Conservation (phyloP, 2,329 filamentous ascomycete species). For the Stagonosporopsis cucurbitacearum region DNA sequence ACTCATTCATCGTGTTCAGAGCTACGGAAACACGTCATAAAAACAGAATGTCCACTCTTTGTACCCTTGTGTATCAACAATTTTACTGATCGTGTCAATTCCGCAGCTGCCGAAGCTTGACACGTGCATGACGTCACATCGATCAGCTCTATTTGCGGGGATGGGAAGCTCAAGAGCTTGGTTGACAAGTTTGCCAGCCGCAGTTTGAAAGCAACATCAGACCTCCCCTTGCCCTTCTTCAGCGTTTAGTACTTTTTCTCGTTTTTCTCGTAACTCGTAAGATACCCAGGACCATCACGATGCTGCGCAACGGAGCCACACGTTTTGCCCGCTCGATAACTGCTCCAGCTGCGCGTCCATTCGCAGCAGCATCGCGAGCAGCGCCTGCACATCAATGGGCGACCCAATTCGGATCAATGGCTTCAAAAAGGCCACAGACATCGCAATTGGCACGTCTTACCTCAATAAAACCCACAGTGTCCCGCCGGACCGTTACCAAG, state of each 20-base stretch:
- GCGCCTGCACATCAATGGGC: conserved; percentile 43
- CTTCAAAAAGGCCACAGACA: conserved; percentile 43
- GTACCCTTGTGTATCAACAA: not conserved
- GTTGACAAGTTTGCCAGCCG: conserved; percentile 11
- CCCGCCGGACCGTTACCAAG: conserved; percentile 53
- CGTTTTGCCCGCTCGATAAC: conserved; percentile 50
- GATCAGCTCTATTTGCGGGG: conserved; percentile 8
- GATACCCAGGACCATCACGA: conserved; percentile 24
- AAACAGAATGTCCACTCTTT: no score
- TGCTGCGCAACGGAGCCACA: conserved; percentile 55
- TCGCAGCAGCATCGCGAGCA: conserved; percentile 31
- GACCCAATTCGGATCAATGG: conserved; percentile 53
- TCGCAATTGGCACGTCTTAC: conserved; percentile 40
- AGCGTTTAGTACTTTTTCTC: not conserved
- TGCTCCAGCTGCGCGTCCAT: conserved; percentile 38
- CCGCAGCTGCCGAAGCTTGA: conserved; percentile 16
- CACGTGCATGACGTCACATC: conserved; percentile 14
- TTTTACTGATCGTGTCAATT: not conserved
- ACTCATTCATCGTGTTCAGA: not conserved
- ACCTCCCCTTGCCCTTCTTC: conserved; percentile 7
- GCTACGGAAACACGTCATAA: not conserved
- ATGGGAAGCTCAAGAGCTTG: conserved; percentile 17
- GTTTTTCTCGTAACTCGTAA: not conserved
- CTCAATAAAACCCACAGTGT: conserved; percentile 41
- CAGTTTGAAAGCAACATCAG: conserved; percentile 1